phyloP scores from a whole-genome alignment of 2,329 filamentous ascomycete species.

The Colletotrichum filicis region DNA sequence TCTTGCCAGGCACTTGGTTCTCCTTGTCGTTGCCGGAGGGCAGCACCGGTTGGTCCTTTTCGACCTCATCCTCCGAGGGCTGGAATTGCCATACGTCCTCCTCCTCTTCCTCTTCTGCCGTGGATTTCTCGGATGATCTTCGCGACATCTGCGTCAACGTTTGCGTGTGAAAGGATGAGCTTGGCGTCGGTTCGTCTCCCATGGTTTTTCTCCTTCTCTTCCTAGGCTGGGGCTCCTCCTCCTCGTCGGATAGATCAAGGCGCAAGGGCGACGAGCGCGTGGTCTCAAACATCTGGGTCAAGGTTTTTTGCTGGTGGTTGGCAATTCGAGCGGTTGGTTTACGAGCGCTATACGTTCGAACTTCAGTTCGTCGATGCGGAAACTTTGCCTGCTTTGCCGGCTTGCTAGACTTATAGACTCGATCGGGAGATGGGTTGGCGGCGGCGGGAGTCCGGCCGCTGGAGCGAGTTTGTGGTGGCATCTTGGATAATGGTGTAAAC shows the following conservation, averaged over 20 bases:
- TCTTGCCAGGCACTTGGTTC: conserved; percentile 24
- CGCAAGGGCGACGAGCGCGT: conserved; percentile 37
- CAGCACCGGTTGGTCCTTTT: conserved; percentile 39
- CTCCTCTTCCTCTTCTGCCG: conserved; percentile 20
- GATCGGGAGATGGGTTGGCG: conserved; percentile 41
- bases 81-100: conserved; percentile 40
- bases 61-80: conserved; percentile 53
- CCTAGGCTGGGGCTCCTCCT: conserved; percentile 31
- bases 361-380: conserved; percentile 45
- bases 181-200: conserved; percentile 42
- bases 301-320: conserved; percentile 48
- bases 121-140: conserved; percentile 51
- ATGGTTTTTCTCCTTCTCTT: conserved; percentile 42
- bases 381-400: conserved; percentile 52
- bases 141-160: conserved; percentile 55
- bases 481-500: conserved; percentile 31
- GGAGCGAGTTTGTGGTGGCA: conserved; percentile 52
- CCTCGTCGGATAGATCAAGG: conserved; percentile 41
- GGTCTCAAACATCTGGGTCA: conserved; percentile 55
- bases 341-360: conserved; percentile 47
- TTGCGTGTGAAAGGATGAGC: conserved; percentile 52
- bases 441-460: conserved; percentile 42
- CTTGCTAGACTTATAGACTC: conserved; percentile 52
- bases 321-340: conserved; percentile 26
- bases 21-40: conserved; percentile 53